These are phyloP conservation scores for Grosmannia huntii DNA, from an alignment of 2,329 filamentous ascomycete species.

Conservation along the genomic window DNA sequence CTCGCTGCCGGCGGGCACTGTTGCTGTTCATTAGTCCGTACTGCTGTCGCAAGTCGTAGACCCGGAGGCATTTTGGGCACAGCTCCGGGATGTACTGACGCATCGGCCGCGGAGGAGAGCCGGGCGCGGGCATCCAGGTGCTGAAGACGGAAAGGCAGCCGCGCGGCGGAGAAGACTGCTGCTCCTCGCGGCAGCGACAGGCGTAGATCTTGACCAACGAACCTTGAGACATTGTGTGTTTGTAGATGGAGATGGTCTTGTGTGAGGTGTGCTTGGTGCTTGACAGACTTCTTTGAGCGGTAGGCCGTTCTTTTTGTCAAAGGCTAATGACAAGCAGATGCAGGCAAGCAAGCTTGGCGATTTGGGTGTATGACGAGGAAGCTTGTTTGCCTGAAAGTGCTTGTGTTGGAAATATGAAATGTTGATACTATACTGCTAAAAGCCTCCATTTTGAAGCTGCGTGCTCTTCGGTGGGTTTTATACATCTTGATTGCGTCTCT, in stretches of 20 bases:
- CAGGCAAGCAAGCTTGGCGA: too few species aligned
- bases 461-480: too few species aligned
- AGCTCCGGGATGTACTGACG: background rate
- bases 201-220: background rate
- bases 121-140: background rate
- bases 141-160: slow-evolving; percentile 1
- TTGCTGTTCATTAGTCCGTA: background rate
- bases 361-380: too few species aligned
- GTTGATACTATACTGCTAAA: too few species aligned
- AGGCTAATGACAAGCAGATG: too few species aligned
- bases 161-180: background rate
- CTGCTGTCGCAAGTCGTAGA: background rate
- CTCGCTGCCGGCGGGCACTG: background rate
- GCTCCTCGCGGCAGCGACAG: background rate
- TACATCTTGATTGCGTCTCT: too few species aligned
- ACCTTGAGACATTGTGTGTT: background rate
- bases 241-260: too few species aligned
- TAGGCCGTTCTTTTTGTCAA: too few species aligned
- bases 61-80: slow-evolving; percentile 2
- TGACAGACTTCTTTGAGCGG: background rate
- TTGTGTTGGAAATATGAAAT: too few species aligned
- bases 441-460: too few species aligned
- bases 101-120: background rate
- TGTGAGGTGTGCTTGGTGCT: background rate
- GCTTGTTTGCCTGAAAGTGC: too few species aligned